phyloP scores from a whole-genome alignment of 345 rosid species.

The Schrenkiella parvula region DNA sequence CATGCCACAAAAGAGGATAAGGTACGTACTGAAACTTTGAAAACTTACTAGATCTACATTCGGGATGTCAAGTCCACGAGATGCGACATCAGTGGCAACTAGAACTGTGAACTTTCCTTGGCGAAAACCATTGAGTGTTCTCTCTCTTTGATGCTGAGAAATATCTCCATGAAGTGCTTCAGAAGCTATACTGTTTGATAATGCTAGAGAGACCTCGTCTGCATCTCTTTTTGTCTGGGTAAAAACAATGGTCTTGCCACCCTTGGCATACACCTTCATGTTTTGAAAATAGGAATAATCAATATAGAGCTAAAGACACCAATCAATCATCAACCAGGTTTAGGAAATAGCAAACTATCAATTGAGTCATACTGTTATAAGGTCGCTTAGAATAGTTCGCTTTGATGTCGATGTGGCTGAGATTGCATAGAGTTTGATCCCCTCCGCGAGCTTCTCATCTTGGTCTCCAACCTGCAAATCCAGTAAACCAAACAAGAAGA shows the following conservation, averaged over 20 bases:
- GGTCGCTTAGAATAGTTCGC: conserved; percentile 82
- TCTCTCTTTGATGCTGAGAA: conserved; percentile 98
- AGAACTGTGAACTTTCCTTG: conserved; percentile 97
- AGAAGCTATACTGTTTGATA: conserved; percentile 79
- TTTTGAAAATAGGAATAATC: not conserved
- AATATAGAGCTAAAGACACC: not conserved
- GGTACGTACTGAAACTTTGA: not conserved
- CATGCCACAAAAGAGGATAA: not conserved
- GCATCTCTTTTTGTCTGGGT: conserved; percentile 96
- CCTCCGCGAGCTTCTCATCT: conserved; percentile 94
- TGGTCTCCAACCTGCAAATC: conserved; percentile 76
- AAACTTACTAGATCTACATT: conserved; percentile 86
- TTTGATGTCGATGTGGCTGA: conserved; percentile 75
- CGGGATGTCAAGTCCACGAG: conserved; percentile 98
- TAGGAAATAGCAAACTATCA: not conserved
- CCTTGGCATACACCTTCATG: conserved; percentile 83
- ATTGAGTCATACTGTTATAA: conserved; percentile 57
- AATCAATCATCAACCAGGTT: not conserved
- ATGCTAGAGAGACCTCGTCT: conserved; percentile 81
- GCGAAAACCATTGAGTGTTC: conserved; percentile 87
- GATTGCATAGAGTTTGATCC: conserved; percentile 86
- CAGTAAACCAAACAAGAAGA: conserved; percentile 6
- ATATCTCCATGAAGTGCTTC: conserved; percentile 99
- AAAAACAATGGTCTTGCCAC: conserved; percentile 97
- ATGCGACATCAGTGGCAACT: conserved; percentile 96